Conservation (phyloP, 2,329 filamentous ascomycete genomes). For the Reticulascus tulasneorum region DNA sequence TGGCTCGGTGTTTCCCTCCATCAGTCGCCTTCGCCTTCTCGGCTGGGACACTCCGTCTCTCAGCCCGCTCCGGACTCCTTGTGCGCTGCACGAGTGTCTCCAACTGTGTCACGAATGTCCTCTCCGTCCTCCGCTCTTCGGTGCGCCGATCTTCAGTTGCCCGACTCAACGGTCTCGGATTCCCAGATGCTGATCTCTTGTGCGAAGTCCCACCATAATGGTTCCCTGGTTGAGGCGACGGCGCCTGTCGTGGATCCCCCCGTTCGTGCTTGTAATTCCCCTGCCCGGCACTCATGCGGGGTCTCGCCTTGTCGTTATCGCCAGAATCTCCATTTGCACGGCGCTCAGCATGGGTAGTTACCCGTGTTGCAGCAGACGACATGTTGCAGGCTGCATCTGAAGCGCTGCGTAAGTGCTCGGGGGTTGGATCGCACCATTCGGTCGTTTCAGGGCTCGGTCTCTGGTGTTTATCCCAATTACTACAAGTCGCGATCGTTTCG, state of each 20-base stretch:
- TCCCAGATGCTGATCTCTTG: conserved; percentile 55
- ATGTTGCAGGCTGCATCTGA: conserved; percentile 36
- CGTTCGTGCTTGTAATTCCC: conserved; percentile 26
- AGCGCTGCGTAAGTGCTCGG: neutral
- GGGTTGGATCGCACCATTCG: too few relatives aligned
- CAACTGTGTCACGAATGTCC: conserved; percentile 53
- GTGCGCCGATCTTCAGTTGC: conserved; percentile 36
- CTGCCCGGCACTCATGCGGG: conserved; percentile 31
- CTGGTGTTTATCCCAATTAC: too few relatives aligned
- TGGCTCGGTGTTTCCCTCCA: conserved; percentile 33
- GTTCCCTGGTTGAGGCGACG: conserved; percentile 28
- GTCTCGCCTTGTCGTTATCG: conserved; percentile 23
- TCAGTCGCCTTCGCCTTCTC: conserved; percentile 32
- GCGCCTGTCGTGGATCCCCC: conserved; percentile 31
- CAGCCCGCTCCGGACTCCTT: conserved; percentile 55
- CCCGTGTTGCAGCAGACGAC: conserved; percentile 38
- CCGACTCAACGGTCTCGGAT: conserved; percentile 47
- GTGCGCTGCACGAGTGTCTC: conserved; percentile 59
- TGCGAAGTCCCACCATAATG: conserved; percentile 41
- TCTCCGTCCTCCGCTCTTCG: conserved; percentile 56
- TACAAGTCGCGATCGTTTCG: too few relatives aligned
- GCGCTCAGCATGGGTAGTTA: conserved; percentile 35
- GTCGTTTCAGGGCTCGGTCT: too few relatives aligned
- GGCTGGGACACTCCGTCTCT: conserved; percentile 34
- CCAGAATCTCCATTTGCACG: conserved; percentile 37